These are phyloP conservation scores for Claviceps sp. DNA, from an alignment of 2,329 filamentous ascomycete species.

Conservation along the genomic window DNA sequence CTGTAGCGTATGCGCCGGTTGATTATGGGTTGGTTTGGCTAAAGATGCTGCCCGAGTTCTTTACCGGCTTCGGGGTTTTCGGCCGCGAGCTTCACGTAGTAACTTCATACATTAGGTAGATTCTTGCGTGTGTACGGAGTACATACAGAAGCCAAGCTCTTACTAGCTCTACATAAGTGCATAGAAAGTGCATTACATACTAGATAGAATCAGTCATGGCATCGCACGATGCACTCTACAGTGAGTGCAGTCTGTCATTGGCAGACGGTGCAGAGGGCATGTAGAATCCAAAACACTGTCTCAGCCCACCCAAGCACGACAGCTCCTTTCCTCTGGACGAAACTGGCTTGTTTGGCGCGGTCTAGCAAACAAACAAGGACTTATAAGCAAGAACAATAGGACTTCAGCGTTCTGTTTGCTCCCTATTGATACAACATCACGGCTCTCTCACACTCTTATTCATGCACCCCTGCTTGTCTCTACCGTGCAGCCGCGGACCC, in stretches of 20 bases:
- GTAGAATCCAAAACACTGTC: constrained; percentile 1
- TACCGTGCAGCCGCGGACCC: not conserved
- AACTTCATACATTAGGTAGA: no score
- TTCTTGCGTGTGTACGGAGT: no score
- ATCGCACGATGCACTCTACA: not conserved
- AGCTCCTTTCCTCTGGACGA: constrained; percentile 1
- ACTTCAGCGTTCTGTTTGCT: not conserved
- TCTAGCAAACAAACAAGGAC: not conserved
- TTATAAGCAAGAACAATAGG: not conserved
- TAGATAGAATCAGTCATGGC: not conserved
- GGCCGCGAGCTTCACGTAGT: no score
- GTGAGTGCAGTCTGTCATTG: not conserved
- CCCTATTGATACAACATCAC: not conserved
- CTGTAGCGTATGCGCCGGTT: no score
- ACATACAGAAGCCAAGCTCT: no score
- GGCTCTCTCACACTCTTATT: not conserved
- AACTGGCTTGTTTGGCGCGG: constrained; percentile 5
- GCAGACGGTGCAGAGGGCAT: not conserved
- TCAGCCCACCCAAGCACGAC: constrained; percentile 1
- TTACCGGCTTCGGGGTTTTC: no score
- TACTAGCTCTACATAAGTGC: no score
- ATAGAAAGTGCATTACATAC: not conserved
- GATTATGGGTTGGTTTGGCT: no score
- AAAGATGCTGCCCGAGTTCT: no score
- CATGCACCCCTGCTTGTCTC: not conserved